A percentile compares a stretch with the other conserved stretches of the same genome.
phyloP scores from a whole-genome alignment of 768 basidiomycete species.

The Nidularia pulvinata region DNA sequence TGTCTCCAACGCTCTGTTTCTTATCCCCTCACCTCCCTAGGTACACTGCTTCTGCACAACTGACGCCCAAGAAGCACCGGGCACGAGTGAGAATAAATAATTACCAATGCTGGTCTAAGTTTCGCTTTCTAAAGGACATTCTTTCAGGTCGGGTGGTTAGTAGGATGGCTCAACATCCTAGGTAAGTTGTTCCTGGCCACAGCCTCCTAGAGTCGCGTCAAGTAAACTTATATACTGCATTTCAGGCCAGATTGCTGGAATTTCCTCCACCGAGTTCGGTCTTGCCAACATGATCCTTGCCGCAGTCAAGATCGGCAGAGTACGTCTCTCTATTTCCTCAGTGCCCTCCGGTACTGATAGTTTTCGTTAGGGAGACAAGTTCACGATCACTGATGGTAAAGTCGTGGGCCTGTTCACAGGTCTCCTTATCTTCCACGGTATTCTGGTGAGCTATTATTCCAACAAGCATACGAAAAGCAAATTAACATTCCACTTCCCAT shows the following conservation, averaged over 20 bases:
- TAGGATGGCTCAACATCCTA: conserved; percentile 84
- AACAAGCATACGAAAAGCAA: too few relatives aligned
- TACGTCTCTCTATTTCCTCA: conserved; percentile 13
- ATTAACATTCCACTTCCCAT: not conserved
- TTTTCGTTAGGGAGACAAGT: not conserved
- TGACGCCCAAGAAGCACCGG: conserved; percentile 64
- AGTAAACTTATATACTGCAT: not conserved
- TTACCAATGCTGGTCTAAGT: too few relatives aligned
- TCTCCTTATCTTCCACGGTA: conserved; percentile 76
- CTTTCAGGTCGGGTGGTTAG: conserved; percentile 67
- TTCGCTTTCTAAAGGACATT: too few relatives aligned
- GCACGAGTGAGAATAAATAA: conserved; percentile 41
- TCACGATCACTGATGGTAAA: conserved; percentile 39
- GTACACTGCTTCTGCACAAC: conserved; percentile 81
- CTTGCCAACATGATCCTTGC: conserved; percentile 78
- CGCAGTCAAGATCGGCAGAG: conserved; percentile 60
- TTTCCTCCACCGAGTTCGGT: conserved; percentile 87
- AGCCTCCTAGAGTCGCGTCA: not conserved
- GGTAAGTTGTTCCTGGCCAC: conserved; percentile 31
- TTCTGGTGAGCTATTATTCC: conserved; percentile 41
- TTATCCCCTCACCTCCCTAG: conserved; percentile 23
- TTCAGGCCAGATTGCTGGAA: conserved; percentile 75
- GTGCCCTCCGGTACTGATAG: not conserved
- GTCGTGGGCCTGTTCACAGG: conserved; percentile 78
- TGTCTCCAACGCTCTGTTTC: not conserved